Conservation (phyloP, 331 rosid species). For the Malus hybrid region DNA sequence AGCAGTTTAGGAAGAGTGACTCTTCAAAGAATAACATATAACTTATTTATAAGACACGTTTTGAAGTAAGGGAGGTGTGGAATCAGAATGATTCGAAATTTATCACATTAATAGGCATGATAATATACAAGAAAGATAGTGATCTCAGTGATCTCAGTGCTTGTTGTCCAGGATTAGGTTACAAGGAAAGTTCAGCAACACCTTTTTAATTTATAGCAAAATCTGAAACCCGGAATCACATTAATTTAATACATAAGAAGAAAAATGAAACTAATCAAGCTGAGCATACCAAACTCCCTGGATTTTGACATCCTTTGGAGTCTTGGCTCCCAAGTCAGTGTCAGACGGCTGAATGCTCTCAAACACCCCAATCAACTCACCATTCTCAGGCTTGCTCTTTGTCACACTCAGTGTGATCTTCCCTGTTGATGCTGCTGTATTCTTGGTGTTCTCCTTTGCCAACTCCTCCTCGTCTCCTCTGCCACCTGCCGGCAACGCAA, state of each 20-base stretch:
- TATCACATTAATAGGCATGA: not conserved
- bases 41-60: too few species aligned
- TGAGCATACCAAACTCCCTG: slow-evolving; percentile 92
- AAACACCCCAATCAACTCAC: slow-evolving; percentile 81
- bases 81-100: too few species aligned
- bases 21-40: not conserved
- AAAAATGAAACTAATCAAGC: slow-evolving; percentile 40
- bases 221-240: slow-evolving; percentile 20
- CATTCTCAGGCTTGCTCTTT: slow-evolving; percentile 73
- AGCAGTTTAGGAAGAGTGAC: not conserved
- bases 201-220: slow-evolving; percentile 11
- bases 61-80: too few species aligned
- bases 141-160: slow-evolving; percentile 1
- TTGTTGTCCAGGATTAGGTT: slow-evolving; percentile 1
- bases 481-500: slow-evolving; percentile 93
- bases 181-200: slow-evolving; percentile 19
- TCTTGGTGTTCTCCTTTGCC: slow-evolving; percentile 62
- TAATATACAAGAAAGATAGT: slow-evolving; percentile 9
- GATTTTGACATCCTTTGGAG: slow-evolving; percentile 83
- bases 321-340: slow-evolving; percentile 88
- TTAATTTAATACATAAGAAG: slow-evolving; percentile 1
- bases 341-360: slow-evolving; percentile 93
- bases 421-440: slow-evolving; percentile 54
- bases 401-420: slow-evolving; percentile 77
- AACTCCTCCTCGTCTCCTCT: slow-evolving; percentile 96